Evolutionary conservation across 768 basidiomycete species (phyloP), one percentile per base, ranked within the genome.

Genomic region (Macrolepiota fuliginosa): DNA sequence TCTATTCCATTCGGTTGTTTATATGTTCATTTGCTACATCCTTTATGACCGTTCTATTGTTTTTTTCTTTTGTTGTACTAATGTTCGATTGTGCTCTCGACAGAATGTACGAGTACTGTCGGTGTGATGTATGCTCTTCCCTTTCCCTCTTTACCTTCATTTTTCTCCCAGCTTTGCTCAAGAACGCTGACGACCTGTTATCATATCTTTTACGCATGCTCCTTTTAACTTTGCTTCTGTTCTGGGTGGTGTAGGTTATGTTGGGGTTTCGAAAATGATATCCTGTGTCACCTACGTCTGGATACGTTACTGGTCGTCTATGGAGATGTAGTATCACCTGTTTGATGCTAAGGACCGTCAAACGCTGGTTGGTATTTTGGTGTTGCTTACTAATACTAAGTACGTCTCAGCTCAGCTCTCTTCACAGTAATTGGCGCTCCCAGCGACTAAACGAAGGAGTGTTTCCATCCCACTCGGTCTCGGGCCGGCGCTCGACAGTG

Each of bases 51-150:
- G n/a, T 22, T 47, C 51, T 53, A 12, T 37, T 42, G 13, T 13
- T 52, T 29, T 35, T 25, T 35, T 53, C 22, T 58, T 55, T 12
- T 63, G 24, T 22, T 56, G 53, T 55, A 39, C 62, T 47, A 54
- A 42, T 62, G 27, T 13, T 52, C n/a, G 25, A n/a, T 19, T 51
- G 13, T 51, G 17, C 32, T 22, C 46, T 39, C 37, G 53, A 39
- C 22, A 10, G 12, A 9, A 40, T 54, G 53, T 54, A 39, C 19
- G 35, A 39, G 53, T 54, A 54, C 51, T n/a, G 29, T 32, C n/a
- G 47, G 4, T 27, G 32, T 12, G 50, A n/a, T 52, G 7, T 29
- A 50, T 49, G 47, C 47, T 49, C n/a, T 39, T 35, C 7, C 9
- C 17, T 22, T 17, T n/a, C 32, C 13, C 36, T 54, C 17, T 27